phyloP scores from a whole-genome alignment of 2,329 filamentous ascomycete genomes.

The Colletotrichum cereale region DNA sequence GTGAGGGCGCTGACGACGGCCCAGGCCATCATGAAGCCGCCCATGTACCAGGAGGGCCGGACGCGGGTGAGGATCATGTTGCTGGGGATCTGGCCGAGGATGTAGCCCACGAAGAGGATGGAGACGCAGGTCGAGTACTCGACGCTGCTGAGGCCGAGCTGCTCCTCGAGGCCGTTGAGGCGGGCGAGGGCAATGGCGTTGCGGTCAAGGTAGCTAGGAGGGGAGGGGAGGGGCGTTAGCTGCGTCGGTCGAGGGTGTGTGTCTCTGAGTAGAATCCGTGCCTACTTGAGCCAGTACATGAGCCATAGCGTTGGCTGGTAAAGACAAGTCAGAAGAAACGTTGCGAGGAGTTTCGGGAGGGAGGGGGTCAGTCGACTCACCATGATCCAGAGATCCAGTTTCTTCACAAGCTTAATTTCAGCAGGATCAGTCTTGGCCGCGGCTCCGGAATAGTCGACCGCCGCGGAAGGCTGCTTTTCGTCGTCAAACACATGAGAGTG shows the following conservation, averaged over 20 bases:
- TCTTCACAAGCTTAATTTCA: conserved; percentile 55
- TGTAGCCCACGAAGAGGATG: conserved; percentile 52
- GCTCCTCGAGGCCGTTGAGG: conserved; percentile 46
- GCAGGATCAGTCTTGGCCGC: conserved; percentile 54
- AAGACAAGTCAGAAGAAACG: background rate
- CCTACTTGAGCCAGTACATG: conserved; percentile 47
- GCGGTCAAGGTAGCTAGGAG: conserved; percentile 41
- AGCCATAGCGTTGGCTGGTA: conserved; percentile 51
- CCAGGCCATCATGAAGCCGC: conserved; percentile 55
- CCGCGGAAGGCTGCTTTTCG: conserved; percentile 6
- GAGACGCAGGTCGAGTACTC: conserved; percentile 55
- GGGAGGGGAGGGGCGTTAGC: background rate
- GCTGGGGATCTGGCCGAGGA: conserved; percentile 52
- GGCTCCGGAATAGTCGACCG: conserved; percentile 53
- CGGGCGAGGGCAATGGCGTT: conserved; percentile 45
- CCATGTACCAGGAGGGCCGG: conserved; percentile 64
- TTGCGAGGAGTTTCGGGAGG: fast-evolving
- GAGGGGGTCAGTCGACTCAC: conserved; percentile 33
- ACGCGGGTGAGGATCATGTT: conserved; percentile 58
- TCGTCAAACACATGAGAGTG: conserved; percentile 31
- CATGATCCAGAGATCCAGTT: conserved; percentile 55
- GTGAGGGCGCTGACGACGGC: conserved; percentile 56
- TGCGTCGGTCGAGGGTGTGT: background rate
- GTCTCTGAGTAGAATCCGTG: background rate
- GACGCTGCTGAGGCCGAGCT: conserved; percentile 42